Conservation (phyloP, 1,139 yeast species). For the Torulaspora pretoriensis region DNA sequence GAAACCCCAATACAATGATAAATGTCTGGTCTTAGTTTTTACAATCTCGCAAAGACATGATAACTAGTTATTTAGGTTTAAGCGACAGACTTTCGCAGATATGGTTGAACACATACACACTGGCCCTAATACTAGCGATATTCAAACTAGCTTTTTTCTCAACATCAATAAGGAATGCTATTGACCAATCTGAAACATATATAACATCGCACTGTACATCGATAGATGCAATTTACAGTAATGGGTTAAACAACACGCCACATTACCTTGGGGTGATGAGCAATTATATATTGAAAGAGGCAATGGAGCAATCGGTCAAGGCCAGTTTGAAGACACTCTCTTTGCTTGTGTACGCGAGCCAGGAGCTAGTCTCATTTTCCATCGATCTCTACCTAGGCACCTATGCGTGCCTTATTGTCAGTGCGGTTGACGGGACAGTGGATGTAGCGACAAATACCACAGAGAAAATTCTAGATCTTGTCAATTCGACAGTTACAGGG, state of each 20-base stretch:
- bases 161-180: constrained; percentile 40
- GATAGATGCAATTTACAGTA: constrained; percentile 45
- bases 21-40: not conserved
- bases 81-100: constrained; percentile 53
- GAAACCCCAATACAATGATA: not conserved
- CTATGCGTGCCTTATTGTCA: constrained; percentile 72
- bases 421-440: constrained; percentile 68
- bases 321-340: constrained; percentile 43
- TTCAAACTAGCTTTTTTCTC: constrained; percentile 51
- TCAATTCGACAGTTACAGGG: constrained; percentile 55
- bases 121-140: constrained; percentile 44
- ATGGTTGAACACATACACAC: constrained; percentile 55
- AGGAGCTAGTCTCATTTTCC: constrained; percentile 57
- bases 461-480: constrained; percentile 52
- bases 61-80: constrained; percentile 39
- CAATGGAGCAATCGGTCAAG: constrained; percentile 46
- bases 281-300: constrained; percentile 46
- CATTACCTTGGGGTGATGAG: constrained; percentile 52
- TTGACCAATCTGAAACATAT: constrained; percentile 38
- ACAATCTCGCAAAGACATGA: not conserved
- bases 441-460: constrained; percentile 72
- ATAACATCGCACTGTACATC: constrained; percentile 44
- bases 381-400: constrained; percentile 79
- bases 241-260: constrained; percentile 47
- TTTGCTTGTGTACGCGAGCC: constrained; percentile 51